Evolutionary conservation across 176 grass and related monocot species (phyloP), one percentile per base, ranked within the genome.

Genomic region (Carex parvula): DNA sequence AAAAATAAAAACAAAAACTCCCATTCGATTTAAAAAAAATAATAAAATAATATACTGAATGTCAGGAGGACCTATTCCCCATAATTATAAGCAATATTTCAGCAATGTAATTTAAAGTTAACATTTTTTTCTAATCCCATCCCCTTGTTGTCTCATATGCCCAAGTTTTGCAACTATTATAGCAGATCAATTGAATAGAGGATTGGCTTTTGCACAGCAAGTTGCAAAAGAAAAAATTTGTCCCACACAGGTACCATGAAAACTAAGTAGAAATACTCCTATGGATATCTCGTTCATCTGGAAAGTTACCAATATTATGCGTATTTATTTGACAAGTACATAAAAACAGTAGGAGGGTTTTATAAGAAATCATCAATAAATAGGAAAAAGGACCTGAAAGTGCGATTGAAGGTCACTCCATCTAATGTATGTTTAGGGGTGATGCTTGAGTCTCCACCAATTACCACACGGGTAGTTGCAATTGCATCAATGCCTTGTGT

Each of bases 401-500:
- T 26, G 7, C 95, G 92, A 30, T 44, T 88, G 67, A 91, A 89
- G 41, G 89, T 68, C 12, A 42, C 37, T 61, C 86, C 90, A 14
- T 83, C 88, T 52, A 70, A 86, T 56, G 87, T 79, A 79, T 93
- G 92, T 53, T 74, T 94, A n/a, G 59, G 21, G 3, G 48, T 46
- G 18, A 11, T 80, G 79, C 53, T 86, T 13, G 68, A 69, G 58
- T 91, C 89, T 86, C 86, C 90, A 80, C 72, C 42, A 58, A 98
- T 63, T 14, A 90, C 87, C 6, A 98, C 92, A 55, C 92, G 53
- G 65, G 95, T 98, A 56, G 95, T 98, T 53, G 95, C 92, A 83
- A 98, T 95, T 81, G 95, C 95, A 83, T 98, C 92, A 61, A 98
- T 98, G 63, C 95, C 95, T 90, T 95, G 88, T n/a, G 91, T 98